Percentiles rank a stretch among this genome's conserved stretches.
These are phyloP conservation scores for Trichosanthes cucumerina DNA, from an alignment of 306 rosid genomes.

Conservation along the genomic window DNA sequence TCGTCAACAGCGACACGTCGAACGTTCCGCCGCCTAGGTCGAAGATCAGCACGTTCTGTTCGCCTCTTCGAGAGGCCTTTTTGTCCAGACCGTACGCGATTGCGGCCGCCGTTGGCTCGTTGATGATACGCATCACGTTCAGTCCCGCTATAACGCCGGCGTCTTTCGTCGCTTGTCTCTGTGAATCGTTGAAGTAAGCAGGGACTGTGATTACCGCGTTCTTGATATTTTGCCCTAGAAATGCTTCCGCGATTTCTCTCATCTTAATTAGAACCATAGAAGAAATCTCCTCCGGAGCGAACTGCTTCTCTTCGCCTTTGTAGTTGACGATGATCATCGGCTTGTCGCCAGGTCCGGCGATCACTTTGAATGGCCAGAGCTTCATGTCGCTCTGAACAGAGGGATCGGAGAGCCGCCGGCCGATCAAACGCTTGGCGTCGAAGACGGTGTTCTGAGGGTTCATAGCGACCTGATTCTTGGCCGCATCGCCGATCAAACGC, in stretches of 20 bases:
- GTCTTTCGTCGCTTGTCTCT: slow-evolving; percentile 78
- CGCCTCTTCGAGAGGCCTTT: slow-evolving; percentile 54
- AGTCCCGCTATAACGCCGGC: slow-evolving; percentile 55
- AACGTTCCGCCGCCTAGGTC: slow-evolving; percentile 76
- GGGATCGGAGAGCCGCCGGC: slow-evolving; percentile 44
- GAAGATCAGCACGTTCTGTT: slow-evolving; percentile 65
- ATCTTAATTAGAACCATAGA: slow-evolving; percentile 68
- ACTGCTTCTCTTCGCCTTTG: slow-evolving; percentile 62
- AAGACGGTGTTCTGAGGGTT: slow-evolving; percentile 74
- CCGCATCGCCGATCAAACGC: slow-evolving; percentile 72
- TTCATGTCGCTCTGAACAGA: slow-evolving; percentile 70
- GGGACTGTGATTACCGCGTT: slow-evolving; percentile 76
- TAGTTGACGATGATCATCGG: slow-evolving; percentile 59
- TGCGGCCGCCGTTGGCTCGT: slow-evolving; percentile 78
- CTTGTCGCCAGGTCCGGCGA: slow-evolving; percentile 51
- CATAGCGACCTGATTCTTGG: slow-evolving; percentile 84
- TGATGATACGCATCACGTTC: slow-evolving; percentile 64
- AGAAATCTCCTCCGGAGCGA: slow-evolving; percentile 59
- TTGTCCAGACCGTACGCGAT: slow-evolving; percentile 79
- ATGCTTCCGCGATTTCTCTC: slow-evolving; percentile 61
- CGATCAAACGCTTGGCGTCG: slow-evolving; percentile 78
- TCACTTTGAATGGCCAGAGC: slow-evolving; percentile 71
- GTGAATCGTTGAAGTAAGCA: slow-evolving; percentile 80
- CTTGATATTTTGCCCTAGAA: slow-evolving; percentile 39
- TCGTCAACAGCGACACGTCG: slow-evolving; percentile 57